Percentiles rank a stretch among this genome's conserved stretches.
Conservation (phyloP, 306 rosid species). For the Pyrus pyrifolia region DNA sequence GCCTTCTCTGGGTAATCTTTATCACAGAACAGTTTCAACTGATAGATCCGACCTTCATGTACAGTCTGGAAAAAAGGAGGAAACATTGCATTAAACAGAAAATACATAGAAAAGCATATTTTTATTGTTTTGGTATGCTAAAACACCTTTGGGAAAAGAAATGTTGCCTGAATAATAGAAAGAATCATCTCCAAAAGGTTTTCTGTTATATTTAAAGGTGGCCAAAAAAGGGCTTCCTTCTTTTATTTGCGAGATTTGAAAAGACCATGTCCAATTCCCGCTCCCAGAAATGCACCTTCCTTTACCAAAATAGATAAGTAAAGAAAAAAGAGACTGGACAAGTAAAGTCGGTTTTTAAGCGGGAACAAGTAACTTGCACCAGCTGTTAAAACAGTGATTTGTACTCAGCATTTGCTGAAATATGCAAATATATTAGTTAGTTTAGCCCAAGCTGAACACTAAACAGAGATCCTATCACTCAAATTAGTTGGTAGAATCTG, state of each 20-base stretch:
- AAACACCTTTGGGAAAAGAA: not conserved
- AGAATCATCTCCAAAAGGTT: not conserved
- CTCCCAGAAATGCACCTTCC: not conserved
- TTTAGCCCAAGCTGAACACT: not conserved
- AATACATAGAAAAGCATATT: too few species aligned
- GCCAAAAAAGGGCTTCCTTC: not conserved
- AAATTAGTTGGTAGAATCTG: not conserved
- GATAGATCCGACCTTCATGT: conserved; percentile 99
- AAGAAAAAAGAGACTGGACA: not conserved
- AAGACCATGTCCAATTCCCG: not conserved
- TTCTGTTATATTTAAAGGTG: not conserved
- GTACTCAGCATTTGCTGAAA: not conserved
- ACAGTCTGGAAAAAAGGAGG: conserved; percentile 53
- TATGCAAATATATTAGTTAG: not conserved
- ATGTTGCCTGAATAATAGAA: not conserved
- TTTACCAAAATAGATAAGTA: not conserved
- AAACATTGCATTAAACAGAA: not conserved
- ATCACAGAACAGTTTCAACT: conserved; percentile 95
- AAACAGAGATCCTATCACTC: not conserved
- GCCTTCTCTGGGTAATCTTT: conserved; percentile 99
- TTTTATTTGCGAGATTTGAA: not conserved
- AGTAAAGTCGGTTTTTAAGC: not conserved
- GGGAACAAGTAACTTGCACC: not conserved
- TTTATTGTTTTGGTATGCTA: not conserved
- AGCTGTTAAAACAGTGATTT: not conserved